Conservation (phyloP, 768 basidiomycete species). For the Pleurotus djamor region DNA sequence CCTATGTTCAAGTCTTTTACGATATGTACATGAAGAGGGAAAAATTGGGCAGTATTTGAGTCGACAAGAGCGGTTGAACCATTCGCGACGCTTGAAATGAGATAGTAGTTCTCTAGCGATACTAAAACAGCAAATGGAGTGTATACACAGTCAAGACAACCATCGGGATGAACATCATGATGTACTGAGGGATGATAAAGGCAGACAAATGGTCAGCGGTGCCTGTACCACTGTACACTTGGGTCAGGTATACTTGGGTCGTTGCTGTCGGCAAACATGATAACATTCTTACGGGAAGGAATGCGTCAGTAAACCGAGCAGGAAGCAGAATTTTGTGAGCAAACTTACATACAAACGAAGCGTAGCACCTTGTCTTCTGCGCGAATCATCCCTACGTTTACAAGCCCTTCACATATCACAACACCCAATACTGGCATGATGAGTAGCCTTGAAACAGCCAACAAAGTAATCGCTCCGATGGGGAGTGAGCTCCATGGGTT, state of each 20-base stretch:
- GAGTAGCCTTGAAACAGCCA: conserved; percentile 42
- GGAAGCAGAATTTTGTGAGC: neutral
- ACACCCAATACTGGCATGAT: conserved; percentile 49
- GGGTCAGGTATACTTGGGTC: conserved; percentile 58
- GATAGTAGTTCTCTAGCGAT: neutral
- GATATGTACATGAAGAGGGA: too few relatives aligned
- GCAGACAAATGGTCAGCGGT: conserved; percentile 57
- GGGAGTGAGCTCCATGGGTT: conserved; percentile 31
- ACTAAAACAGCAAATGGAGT: conserved; percentile 37
- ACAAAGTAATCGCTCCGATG: conserved; percentile 34
- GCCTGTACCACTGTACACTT: conserved; percentile 66
- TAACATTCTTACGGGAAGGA: conserved; percentile 38
- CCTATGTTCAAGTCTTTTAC: too few relatives aligned
- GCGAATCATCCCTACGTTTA: conserved; percentile 30
- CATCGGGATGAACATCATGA: conserved; percentile 50
- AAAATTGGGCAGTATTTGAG: too few relatives aligned
- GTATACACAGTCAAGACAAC: conserved; percentile 46
- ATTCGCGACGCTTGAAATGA: neutral
- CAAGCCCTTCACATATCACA: conserved; percentile 38
- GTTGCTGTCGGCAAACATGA: conserved; percentile 63
- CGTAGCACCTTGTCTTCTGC: conserved; percentile 41
- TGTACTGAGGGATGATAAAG: conserved; percentile 64
- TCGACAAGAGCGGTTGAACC: neutral
- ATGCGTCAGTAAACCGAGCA: neutral
- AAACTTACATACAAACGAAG: conserved; percentile 55